Conservation (phyloP, 768 basidiomycete genomes). For the Phylloporus sp. region DNA sequence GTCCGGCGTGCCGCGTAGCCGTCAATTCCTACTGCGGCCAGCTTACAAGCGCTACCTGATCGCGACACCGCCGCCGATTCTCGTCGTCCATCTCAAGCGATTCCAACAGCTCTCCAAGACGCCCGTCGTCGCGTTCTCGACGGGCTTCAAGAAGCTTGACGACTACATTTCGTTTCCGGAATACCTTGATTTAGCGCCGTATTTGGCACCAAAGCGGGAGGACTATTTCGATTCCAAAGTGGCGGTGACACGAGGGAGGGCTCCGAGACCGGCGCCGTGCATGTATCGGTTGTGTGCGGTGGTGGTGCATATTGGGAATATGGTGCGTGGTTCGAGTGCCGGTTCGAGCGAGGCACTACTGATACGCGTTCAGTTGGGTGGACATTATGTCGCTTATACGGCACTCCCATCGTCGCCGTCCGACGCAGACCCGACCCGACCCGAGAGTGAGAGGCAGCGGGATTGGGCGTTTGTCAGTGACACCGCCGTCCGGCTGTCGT, state of each 20-base stretch:
- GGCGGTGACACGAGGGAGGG: constrained; percentile 20
- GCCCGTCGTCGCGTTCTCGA: constrained; percentile 56
- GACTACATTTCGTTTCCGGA: constrained; percentile 91
- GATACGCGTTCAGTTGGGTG: constrained; percentile 61
- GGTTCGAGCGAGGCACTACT: neutral
- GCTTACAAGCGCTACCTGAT: constrained; percentile 96
- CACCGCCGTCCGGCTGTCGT: constrained; percentile 72
- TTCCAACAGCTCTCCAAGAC: constrained; percentile 82
- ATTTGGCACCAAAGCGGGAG: constrained; percentile 75
- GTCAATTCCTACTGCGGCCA: constrained; percentile 70
- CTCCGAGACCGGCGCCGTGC: constrained; percentile 35
- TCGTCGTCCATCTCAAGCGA: constrained; percentile 90
- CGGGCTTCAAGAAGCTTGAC: constrained; percentile 84
- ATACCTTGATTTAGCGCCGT: constrained; percentile 77
- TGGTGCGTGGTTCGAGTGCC: constrained; percentile 47
- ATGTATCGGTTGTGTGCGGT: constrained; percentile 75
- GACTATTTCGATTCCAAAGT: constrained; percentile 52
- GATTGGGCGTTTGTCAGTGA: constrained; percentile 95
- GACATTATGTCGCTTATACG: constrained; percentile 85
- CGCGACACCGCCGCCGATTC: constrained; percentile 74
- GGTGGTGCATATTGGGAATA: constrained; percentile 82
- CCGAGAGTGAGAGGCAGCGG: constrained; percentile 28
- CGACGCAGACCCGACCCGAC: constrained; percentile 4
- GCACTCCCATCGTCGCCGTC: constrained; percentile 50
- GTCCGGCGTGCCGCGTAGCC: constrained; percentile 34